A percentile compares a stretch with the other conserved stretches of the same genome.
Evolutionary conservation across 2,329 filamentous ascomycete genomes (phyloP).

Genomic region (Colletotrichum sp.): DNA sequence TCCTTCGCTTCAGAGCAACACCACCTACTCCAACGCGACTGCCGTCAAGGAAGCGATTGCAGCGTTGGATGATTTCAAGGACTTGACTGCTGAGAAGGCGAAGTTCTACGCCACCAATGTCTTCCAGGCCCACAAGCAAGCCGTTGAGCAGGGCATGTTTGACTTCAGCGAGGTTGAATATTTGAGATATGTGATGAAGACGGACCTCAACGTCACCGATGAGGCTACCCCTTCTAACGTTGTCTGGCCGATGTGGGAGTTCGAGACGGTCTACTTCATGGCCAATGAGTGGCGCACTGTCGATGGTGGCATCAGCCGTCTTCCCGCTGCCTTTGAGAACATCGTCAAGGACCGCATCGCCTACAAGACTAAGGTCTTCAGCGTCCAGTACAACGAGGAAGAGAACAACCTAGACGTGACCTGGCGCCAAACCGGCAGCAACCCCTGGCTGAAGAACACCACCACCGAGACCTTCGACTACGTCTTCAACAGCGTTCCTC

Average conservation of each 20-base stretch:
- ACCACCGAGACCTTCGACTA: constrained; percentile 39
- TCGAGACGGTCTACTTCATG: constrained; percentile 29
- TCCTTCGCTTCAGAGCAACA: constrained; percentile 14
- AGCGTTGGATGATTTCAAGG: constrained; percentile 31
- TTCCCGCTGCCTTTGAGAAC: constrained; percentile 38
- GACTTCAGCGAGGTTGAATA: constrained; percentile 34
- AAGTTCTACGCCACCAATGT: constrained; percentile 28
- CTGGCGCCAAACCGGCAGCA: constrained; percentile 23
- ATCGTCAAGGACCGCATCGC: constrained; percentile 29
- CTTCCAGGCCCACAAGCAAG: constrained; percentile 33
- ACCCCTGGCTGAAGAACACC: constrained; percentile 26
- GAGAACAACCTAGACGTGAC: constrained; percentile 24
- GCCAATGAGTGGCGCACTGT: constrained; percentile 31
- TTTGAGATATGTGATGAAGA: constrained; percentile 36
- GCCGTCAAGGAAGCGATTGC: constrained; percentile 25
- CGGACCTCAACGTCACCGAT: constrained; percentile 41
- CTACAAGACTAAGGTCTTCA: constrained; percentile 26
- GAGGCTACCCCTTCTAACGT: constrained; percentile 29
- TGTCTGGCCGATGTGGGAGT: constrained; percentile 34
- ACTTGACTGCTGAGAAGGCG: constrained; percentile 24
- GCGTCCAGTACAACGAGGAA: constrained; percentile 25
- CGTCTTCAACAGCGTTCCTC: constrained; percentile 39
- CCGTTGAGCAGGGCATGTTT: constrained; percentile 30
- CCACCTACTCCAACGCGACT: constrained; percentile 28
- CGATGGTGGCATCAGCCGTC: constrained; percentile 36